Base-by-base conservation (phyloP, 805 yeast genomes). In the Kodamaea laetipori region DNA sequence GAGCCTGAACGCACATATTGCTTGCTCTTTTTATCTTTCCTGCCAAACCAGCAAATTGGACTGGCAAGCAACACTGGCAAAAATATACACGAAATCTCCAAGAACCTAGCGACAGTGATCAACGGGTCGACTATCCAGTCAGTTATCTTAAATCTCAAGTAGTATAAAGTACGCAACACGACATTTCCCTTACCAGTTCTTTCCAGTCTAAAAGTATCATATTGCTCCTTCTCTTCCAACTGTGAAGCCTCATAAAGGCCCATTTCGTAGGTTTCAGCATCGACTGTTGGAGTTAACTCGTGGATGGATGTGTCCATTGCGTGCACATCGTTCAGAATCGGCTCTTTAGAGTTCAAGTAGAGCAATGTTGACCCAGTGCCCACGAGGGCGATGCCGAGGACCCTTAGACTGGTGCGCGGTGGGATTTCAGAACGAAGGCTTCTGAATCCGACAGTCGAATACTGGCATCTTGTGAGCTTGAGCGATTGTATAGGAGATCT, bases 111-210 rank as follows among this genome's bases (percentile, higher is more conserved):
- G 27, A 82, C 52, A 0, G 95, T 88, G 1, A 79, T 67, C 1
- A 83, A 18, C 0, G 97, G 96, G 48, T 87, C 94, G 39, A 79
- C 57, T 0, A 86, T 13, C 53, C 77, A 77, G 55, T 84, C 90
- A 1, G 65, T 58, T 1, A 80, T 16, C 6, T 64, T 55, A 50
- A 70, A 83, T 47, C 68, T 63, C 6, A 78, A n/a, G 18, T 58
- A 56, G 51, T 61, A 76, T 7, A 73, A 36, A 38, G 65, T 48
- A 10, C 78, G 53, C 0, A 58, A 36, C 1, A 63, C 12, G 13
- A 42, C 41, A 33, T 60, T 56, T 5, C 67, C 60, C 8, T 53
- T 48, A 5, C 42, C 37, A 13, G 45, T 44, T 47, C 44, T 54
- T 9, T 55, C 33, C 0, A 59, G 44, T 43, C 85, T 57, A 27